A percentile compares a stretch with the other conserved stretches of the same genome.
Evolutionary conservation across 176 grass and related monocot genomes (phyloP).

Genomic region (Carex scoparia): DNA sequence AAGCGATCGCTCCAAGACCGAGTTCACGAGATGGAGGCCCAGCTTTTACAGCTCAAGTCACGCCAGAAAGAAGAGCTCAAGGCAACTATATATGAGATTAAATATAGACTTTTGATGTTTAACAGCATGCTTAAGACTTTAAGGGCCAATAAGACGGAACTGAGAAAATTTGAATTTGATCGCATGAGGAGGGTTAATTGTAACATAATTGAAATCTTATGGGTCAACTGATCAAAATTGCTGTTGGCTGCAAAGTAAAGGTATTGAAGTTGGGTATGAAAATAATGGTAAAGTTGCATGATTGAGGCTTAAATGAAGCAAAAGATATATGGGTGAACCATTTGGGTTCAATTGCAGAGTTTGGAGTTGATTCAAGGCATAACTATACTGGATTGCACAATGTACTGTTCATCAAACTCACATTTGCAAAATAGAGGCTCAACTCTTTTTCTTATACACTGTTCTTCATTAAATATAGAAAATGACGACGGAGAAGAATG

Average conservation of each 20-base stretch:
- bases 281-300: background rate
- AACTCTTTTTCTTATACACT: background rate
- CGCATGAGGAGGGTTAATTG: background rate
- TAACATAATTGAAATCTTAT: background rate
- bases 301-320: background rate
- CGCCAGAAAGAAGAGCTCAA: slow-evolving; percentile 78
- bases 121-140: background rate
- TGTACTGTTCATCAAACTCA: background rate
- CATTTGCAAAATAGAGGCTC: background rate
- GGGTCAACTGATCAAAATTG: background rate
- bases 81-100: slow-evolving; percentile 34
- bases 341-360: background rate
- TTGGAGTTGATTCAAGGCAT: background rate
- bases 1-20: slow-evolving; percentile 67
- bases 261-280: background rate
- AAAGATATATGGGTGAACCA: background rate
- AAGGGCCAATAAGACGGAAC: background rate
- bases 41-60: slow-evolving; percentile 67
- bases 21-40: slow-evolving; percentile 75
- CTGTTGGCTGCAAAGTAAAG: background rate
- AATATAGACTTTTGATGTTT: background rate
- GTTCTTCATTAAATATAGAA: slow-evolving; percentile 44
- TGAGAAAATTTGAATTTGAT: background rate
- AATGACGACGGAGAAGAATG: slow-evolving; percentile 82
- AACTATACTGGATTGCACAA: background rate